Percentiles rank a stretch among this genome's conserved stretches.
phyloP scores from a whole-genome alignment of 2,329 filamentous ascomycete genomes.

The Xylaria hypoxylon region DNA sequence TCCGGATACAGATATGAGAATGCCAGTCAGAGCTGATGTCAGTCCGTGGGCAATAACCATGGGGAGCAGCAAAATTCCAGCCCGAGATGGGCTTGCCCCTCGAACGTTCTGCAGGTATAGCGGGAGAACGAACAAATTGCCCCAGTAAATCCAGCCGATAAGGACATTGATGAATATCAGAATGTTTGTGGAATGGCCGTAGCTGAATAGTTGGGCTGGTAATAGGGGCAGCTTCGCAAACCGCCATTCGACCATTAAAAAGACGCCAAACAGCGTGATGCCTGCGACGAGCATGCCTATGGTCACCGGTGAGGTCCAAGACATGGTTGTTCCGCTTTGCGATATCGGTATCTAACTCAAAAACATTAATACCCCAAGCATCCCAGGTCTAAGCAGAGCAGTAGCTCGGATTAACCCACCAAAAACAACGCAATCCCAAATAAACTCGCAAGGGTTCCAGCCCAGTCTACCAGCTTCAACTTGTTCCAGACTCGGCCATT shows the following conservation, averaged over 20 bases:
- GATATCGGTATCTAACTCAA: conserved; percentile 20
- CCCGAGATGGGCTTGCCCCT: conserved; percentile 10
- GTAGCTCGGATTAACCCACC: not conserved
- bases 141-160: conserved; percentile 26
- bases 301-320: conserved; percentile 12
- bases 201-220: conserved; percentile 19
- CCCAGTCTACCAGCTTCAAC: conserved; percentile 27
- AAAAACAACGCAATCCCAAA: conserved; percentile 19
- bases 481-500: conserved; percentile 15
- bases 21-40: conserved; percentile 14
- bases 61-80: conserved; percentile 22
- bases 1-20: conserved; percentile 10
- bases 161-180: conserved; percentile 17
- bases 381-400: no score
- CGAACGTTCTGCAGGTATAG: conserved; percentile 24
- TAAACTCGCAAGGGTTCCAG: conserved; percentile 19
- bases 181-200: conserved; percentile 19
- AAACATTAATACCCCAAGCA: not conserved
- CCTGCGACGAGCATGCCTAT: conserved; percentile 9
- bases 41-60: conserved; percentile 27
- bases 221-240: conserved; percentile 24
- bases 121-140: conserved; percentile 18
- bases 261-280: not conserved
- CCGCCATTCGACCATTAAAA: conserved; percentile 8
- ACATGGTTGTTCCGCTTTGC: conserved; percentile 19